These are phyloP conservation scores for Hordeum marinum DNA, from an alignment of 176 grass and related monocot genomes.

Conservation along the genomic window DNA sequence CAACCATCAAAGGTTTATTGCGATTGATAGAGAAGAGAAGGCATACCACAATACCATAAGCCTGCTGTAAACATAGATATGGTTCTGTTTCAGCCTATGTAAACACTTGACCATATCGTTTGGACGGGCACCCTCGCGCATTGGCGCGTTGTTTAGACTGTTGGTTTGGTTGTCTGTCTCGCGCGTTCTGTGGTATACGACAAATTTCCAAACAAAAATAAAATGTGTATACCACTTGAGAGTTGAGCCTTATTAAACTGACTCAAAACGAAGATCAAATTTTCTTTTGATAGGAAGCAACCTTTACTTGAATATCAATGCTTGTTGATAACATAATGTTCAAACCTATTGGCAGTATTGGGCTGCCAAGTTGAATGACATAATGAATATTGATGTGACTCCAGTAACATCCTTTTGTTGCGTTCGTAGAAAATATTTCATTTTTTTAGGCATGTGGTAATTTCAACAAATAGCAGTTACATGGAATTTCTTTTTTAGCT, in stretches of 20 bases:
- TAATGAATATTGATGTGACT: not conserved
- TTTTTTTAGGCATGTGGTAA: not conserved
- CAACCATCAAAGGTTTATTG: no score
- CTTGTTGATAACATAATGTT: not conserved
- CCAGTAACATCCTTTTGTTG: not conserved
- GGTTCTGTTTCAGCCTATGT: no score
- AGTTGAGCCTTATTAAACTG: constrained; percentile 11
- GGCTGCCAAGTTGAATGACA: not conserved
- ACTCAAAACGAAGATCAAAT: constrained; percentile 8
- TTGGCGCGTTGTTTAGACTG: no score
- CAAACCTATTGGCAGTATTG: not conserved
- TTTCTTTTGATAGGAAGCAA: constrained; percentile 5
- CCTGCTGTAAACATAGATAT: no score
- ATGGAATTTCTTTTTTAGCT: not conserved
- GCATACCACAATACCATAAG: no score
- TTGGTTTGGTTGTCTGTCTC: no score
- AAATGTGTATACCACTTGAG: not conserved
- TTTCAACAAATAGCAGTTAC: not conserved
- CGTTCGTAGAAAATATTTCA: not conserved
- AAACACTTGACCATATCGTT: no score
- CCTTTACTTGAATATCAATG: not conserved
- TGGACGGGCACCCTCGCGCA: no score
- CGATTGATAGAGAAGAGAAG: no score
- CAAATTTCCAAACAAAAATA: no score
- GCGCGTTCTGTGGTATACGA: no score